Evolutionary conservation across 2,329 filamentous ascomycete species (phyloP).

Genomic region (Alternaria panax): DNA sequence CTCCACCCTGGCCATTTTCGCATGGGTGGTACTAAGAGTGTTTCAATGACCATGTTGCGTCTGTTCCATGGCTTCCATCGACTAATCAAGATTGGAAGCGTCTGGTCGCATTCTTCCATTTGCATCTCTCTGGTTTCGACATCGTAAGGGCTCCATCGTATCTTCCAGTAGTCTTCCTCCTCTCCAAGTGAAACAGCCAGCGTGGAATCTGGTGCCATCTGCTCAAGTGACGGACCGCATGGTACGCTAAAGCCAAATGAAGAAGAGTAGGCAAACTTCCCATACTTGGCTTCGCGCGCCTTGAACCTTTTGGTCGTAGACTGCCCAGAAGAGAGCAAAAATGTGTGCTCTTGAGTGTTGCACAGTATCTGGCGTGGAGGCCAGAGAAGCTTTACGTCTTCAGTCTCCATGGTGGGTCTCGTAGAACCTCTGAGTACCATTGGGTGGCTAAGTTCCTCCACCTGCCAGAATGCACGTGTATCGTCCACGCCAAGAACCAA

Average conservation of each 20-base stretch:
- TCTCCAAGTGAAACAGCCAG: conserved; percentile 30
- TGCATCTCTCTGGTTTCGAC: conserved; percentile 7
- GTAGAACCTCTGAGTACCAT: conserved; percentile 36
- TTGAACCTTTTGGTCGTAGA: conserved; percentile 47
- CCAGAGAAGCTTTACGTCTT: conserved; percentile 15
- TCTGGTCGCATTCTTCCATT: conserved; percentile 11
- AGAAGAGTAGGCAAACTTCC: conserved; percentile 46
- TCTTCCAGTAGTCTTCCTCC: conserved; percentile 50
- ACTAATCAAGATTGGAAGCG: conserved; percentile 23
- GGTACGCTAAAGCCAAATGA: conserved; percentile 51
- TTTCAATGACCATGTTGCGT: conserved; percentile 30
- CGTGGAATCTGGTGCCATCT: conserved; percentile 52
- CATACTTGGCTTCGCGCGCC: conserved; percentile 47
- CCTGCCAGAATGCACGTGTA: conserved; percentile 56
- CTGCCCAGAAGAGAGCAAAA: conserved; percentile 41
- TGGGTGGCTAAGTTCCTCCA: conserved; percentile 42
- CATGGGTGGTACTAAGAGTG: conserved; percentile 33
- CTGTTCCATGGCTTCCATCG: conserved; percentile 43
- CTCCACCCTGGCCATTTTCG: conserved; percentile 42
- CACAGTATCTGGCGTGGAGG: conserved; percentile 57
- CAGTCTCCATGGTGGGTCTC: not conserved
- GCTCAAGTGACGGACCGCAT: conserved; percentile 47
- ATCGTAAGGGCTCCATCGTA: conserved; percentile 51
- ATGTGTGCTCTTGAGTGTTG: conserved; percentile 45
- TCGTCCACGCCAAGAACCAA: conserved; percentile 50